A percentile compares a stretch with the other conserved stretches of the same genome.
These are phyloP conservation scores for Pseudohalonectria lignicola DNA, from an alignment of 2,329 filamentous ascomycete species.

Conservation along the genomic window DNA sequence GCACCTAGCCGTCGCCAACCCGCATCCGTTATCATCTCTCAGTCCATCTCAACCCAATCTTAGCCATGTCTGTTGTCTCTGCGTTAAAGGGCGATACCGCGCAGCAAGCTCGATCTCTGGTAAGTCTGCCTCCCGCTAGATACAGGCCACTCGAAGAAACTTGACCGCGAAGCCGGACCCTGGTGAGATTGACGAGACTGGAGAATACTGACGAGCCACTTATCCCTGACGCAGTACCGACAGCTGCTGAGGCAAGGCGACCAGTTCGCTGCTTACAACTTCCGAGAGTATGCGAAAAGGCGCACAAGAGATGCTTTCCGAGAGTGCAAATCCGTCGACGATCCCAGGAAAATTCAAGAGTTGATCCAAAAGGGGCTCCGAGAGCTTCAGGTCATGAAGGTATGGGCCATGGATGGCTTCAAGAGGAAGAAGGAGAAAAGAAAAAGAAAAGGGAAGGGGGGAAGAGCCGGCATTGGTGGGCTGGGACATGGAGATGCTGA, in stretches of 20 bases:
- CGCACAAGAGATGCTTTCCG: constrained; percentile 85
- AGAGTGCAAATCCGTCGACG: constrained; percentile 63
- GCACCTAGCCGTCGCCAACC: neutral
- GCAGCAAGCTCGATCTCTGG: constrained; percentile 45
- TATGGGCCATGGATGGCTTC: no score
- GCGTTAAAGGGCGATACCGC: constrained; percentile 41
- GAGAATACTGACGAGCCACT: neutral
- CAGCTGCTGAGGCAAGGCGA: constrained; percentile 76
- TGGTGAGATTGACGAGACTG: neutral
- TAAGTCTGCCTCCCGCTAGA: constrained; percentile 21
- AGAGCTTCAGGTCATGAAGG: constrained; percentile 85
- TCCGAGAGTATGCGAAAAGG: constrained; percentile 89
- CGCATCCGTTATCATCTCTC: neutral
- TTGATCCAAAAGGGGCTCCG: constrained; percentile 79
- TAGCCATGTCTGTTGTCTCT: constrained; percentile 10
- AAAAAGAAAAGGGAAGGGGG: neutral
- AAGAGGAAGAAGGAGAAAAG: no score
- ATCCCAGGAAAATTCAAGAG: constrained; percentile 72
- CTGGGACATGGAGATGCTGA: neutral
- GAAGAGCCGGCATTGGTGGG: no score
- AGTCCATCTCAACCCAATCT: neutral
- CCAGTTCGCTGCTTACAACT: constrained; percentile 93
- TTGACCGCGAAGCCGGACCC: neutral
- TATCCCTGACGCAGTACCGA: constrained; percentile 56
- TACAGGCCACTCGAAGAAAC: neutral